Conservation (phyloP, 306 rosid genomes). For the Calophaca sinica region DNA sequence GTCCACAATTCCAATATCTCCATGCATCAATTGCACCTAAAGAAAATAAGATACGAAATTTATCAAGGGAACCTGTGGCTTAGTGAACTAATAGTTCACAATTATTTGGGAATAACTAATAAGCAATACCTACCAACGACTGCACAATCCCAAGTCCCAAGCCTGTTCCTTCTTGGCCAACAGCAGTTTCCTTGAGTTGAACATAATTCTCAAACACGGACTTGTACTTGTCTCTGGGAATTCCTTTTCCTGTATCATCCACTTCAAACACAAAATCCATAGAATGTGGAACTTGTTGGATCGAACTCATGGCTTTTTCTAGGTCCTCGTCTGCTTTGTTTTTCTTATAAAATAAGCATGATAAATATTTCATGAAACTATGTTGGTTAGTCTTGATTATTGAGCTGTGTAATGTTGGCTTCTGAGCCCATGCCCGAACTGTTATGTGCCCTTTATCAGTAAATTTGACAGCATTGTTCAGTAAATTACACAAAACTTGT, state of each 20-base stretch:
- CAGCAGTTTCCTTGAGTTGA: conserved; percentile 71
- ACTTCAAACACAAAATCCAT: conserved; percentile 74
- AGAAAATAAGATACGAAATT: not conserved
- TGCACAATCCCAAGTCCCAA: conserved; percentile 92
- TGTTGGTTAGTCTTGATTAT: conserved; percentile 38
- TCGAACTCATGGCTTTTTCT: conserved; percentile 49
- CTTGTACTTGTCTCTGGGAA: conserved; percentile 69
- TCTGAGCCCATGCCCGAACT: conserved; percentile 64
- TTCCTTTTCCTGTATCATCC: conserved; percentile 85
- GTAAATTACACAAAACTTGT: conserved; percentile 70
- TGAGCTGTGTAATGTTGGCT: conserved; percentile 57
- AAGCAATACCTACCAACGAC: conserved; percentile 62
- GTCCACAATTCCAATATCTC: conserved; percentile 70
- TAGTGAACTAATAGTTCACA: not conserved
- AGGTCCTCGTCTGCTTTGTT: conserved; percentile 35
- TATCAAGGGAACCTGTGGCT: not conserved
- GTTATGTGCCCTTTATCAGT: conserved; percentile 66
- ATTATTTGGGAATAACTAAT: not conserved
- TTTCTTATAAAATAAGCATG: conserved; percentile 48
- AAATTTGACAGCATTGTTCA: conserved; percentile 80
- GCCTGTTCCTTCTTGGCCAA: conserved; percentile 76
- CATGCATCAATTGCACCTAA: conserved; percentile 81
- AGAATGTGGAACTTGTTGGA: conserved; percentile 42
- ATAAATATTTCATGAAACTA: conserved; percentile 39
- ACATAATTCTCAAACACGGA: conserved; percentile 77